Base-by-base conservation (phyloP, 805 yeast species). In the Yarrowia sp. region DNA sequence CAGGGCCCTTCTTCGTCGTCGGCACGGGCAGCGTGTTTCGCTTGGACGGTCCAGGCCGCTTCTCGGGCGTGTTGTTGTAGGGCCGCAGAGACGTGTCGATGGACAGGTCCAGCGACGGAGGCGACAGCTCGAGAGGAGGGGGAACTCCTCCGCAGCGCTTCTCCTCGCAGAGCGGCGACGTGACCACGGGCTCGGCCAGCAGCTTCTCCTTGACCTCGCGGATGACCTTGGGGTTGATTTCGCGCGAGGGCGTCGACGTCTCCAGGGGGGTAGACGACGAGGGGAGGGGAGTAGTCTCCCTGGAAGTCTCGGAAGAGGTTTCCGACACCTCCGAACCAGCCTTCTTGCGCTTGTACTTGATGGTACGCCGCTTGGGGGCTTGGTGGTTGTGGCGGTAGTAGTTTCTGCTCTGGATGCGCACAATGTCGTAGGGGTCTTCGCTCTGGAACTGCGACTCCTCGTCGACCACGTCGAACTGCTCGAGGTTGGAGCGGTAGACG, bases 401-500 rank as follows among this genome's bases (percentile, higher is more conserved):
- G 53, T 62, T 2, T 69, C 69, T 19, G 70, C 64, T 14, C 70
- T 70, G 62, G 68, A 70, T 64, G 69, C 72, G 35, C 69, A 69
- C 66, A 68, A 75, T 19, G 69, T 72, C 64, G 71, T 73, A 24
- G 72, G 76, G 18, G 73, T 72, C 65, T 21, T 39, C 53, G 56
- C 55, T 31, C 29, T 65, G 64, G 29, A 58, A 58, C 25, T 73
- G 73, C 61, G 77, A 69, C 18, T 77, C 71, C 58, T 74, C 44
- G 60, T 61, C 38, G 44, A 59, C n/a, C 27, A 41, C 33, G 65
- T 69, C 63, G 62, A 66, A 64, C 73, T 63, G 73, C 67, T 67
- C 66, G 71, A 76, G 71, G 74, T 79, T 74, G 67, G 85, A 81
- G 64, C 90, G 76, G 67, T 83, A 86, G 18, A 85, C 78, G 2